Evolutionary conservation across 805 yeast genomes (phyloP), one percentile per base, ranked within the genome.

Genomic region (Saturnispora bothae): DNA sequence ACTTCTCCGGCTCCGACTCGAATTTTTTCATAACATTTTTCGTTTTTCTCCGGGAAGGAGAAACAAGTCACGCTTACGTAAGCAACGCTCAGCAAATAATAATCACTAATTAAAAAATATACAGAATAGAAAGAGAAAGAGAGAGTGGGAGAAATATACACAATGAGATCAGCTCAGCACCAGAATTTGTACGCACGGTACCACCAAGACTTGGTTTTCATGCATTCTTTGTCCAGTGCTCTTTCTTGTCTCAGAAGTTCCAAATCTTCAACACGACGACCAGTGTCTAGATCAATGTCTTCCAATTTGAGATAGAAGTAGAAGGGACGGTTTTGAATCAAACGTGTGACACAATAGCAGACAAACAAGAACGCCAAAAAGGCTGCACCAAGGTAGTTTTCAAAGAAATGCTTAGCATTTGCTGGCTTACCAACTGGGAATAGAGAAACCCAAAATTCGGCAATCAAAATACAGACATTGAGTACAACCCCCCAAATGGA

Each of bases 401-500:
- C 61, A 63, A 81, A 81, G 65, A 82, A 82, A 30, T 50, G 55
- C 26, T 54, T 44, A 4, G 79, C 78, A 51, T 60, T 64, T 33
- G 76, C 69, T 5, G 54, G 29, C 4, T 41, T 60, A 9, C 72
- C 73, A 29, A 71, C 48, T 35, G 94, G 94, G 65, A 66, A 81
- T 26, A 79, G 60, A 4, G 86, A 84, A 33, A 78, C 65, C 82
- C 85, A 83, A 62, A 82, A 78, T 57, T 80, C 84, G 16, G 83
- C 80, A 37, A 70, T 58, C 34, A 83, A 63, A 40, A 82, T 75
- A 36, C 76, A 52, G 16, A 68, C 28, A 52, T 73, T 73, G 52
- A 83, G 59, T 27, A 59, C 44, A 12, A 69, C 50, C 30, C 88
- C 88, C 54, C 68, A 68, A 43, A 55, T 54, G 1, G 89, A 76